phyloP scores from a whole-genome alignment of 352 stramenopile genomes.

The Phytophthora sansomeana region DNA sequence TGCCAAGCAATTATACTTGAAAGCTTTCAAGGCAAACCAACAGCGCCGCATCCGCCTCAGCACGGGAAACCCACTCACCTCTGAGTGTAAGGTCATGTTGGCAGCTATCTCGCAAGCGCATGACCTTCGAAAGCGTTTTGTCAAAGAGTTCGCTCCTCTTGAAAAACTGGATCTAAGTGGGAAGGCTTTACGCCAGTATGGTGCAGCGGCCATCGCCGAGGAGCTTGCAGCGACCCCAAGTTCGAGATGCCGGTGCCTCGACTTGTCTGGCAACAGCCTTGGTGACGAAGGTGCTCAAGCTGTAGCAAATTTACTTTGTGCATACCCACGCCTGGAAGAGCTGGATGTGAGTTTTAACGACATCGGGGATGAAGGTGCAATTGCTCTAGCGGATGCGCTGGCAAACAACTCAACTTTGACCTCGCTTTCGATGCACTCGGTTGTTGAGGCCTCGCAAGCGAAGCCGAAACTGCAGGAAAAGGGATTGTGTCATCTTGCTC shows the following conservation, averaged over 20 bases:
- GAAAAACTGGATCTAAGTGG: conserved; percentile 55
- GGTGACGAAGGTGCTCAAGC: conserved; percentile 64
- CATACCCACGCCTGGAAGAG: conserved; percentile 44
- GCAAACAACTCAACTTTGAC: conserved; percentile 51
- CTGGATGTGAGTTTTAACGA: conserved; percentile 82
- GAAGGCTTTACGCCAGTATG: conserved; percentile 55
- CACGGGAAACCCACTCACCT: conserved; percentile 51
- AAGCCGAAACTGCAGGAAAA: conserved; percentile 53
- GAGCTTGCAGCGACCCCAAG: conserved; percentile 33
- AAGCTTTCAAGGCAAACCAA: conserved; percentile 53
- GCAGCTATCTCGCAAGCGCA: conserved; percentile 62
- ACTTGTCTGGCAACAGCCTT: conserved; percentile 63
- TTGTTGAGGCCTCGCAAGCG: conserved; percentile 37
- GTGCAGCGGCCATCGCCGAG: conserved; percentile 53
- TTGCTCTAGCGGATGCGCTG: conserved; percentile 53
- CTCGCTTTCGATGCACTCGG: conserved; percentile 59
- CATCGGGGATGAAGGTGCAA: conserved; percentile 63
- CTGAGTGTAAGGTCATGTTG: conserved; percentile 58
- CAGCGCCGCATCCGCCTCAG: conserved; percentile 52
- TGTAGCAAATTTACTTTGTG: conserved; percentile 48
- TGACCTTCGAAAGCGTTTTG: conserved; percentile 63
- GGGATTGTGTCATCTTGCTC: conserved; percentile 45
- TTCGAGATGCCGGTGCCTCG: conserved; percentile 42
- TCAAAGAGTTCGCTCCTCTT: conserved; percentile 43
- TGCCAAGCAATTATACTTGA: conserved; percentile 58